These are phyloP conservation scores for Penicillium dipodomyicola DNA, from an alignment of 495 filamentous ascomycete genomes.

Conservation along the genomic window DNA sequence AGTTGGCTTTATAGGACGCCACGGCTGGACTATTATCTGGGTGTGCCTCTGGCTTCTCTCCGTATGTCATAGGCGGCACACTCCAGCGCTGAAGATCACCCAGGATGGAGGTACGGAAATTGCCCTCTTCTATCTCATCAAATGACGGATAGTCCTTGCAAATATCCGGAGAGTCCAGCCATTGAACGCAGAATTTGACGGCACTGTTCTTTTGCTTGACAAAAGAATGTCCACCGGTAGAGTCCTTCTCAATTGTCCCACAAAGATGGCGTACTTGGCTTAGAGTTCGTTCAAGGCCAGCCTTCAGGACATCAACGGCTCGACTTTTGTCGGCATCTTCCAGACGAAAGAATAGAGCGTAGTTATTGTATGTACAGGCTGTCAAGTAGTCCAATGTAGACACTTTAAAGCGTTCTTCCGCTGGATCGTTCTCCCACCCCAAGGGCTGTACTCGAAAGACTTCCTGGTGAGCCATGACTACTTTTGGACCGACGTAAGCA, in stretches of 20 bases:
- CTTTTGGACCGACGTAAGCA: too few relatives aligned
- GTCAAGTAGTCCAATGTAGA: constrained; percentile 25
- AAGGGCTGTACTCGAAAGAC: constrained; percentile 14
- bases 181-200: constrained; percentile 41
- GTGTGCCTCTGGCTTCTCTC: constrained; percentile 38
- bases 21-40: constrained; percentile 33
- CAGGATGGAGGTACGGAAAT: constrained; percentile 16
- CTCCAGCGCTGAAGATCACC: constrained; percentile 34
- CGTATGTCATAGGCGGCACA: constrained; percentile 37
- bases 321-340: constrained; percentile 31
- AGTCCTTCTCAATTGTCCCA: constrained; percentile 42
- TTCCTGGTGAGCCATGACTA: constrained; percentile 16
- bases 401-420: constrained; percentile 24
- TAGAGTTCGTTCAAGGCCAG: constrained; percentile 41
- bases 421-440: constrained; percentile 23
- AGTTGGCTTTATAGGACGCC: constrained; percentile 43
- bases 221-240: constrained; percentile 35
- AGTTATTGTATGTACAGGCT: constrained; percentile 21
- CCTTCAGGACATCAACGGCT: constrained; percentile 25
- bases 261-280: constrained; percentile 41
- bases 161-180: constrained; percentile 34
- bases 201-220: constrained; percentile 42
- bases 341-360: constrained; percentile 42
- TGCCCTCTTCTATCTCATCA: constrained; percentile 14
- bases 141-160: constrained; percentile 24